Percentiles rank a stretch among this genome's conserved stretches.
phyloP scores from a whole-genome alignment of 495 filamentous ascomycete species.

The Aspergillus cavernicola region DNA sequence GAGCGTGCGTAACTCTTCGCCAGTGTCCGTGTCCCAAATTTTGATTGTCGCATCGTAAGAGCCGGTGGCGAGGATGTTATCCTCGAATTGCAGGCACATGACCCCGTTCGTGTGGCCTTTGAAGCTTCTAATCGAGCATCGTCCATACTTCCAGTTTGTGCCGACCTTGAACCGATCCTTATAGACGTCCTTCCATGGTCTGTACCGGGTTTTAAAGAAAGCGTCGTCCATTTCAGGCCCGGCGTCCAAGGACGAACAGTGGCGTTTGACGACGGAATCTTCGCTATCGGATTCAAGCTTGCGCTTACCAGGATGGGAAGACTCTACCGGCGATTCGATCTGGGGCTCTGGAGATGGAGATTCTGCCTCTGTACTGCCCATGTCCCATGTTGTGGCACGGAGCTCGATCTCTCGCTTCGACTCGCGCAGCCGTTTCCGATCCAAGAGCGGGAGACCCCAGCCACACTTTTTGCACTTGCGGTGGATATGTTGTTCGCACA shows the following conservation, averaged over 20 bases:
- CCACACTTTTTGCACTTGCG: conserved; percentile 96
- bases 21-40: conserved; percentile 91
- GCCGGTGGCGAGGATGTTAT: conserved; percentile 86
- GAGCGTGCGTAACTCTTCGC: conserved; percentile 78
- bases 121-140: conserved; percentile 76
- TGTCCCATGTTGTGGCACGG: conserved; percentile 54
- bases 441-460: conserved; percentile 87
- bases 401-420: conserved; percentile 82
- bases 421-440: conserved; percentile 80
- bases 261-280: conserved; percentile 36
- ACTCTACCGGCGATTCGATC: conserved; percentile 16
- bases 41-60: conserved; percentile 95
- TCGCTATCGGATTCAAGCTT: conserved; percentile 31
- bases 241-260: conserved; percentile 31
- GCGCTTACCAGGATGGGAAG: conserved; percentile 34
- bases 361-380: conserved; percentile 23
- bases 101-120: conserved; percentile 91
- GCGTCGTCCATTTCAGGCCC: conserved; percentile 30
- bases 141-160: conserved; percentile 93
- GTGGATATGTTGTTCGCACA: conserved; percentile 99
- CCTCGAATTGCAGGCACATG: conserved; percentile 94
- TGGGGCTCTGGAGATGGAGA: conserved; percentile 17
- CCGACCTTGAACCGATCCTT: conserved; percentile 85
- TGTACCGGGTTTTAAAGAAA: conserved; percentile 48
- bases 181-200: conserved; percentile 93